Conservation (phyloP, 1,139 yeast genomes). For the Groenewaldozyma auringiensis region DNA sequence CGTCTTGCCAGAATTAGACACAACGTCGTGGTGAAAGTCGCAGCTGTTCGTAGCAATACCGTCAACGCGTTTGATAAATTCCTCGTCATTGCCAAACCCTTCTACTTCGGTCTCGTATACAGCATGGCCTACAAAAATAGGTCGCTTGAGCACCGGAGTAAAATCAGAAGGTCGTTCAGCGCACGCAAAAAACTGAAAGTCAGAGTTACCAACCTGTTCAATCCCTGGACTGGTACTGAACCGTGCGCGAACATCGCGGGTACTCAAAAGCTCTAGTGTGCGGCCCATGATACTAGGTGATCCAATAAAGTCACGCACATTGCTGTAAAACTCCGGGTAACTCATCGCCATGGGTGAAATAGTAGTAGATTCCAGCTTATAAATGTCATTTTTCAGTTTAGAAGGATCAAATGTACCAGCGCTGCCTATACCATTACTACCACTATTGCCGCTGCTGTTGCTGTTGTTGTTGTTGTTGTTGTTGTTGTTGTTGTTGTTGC, state of each 20-base stretch:
- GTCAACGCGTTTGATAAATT: not conserved
- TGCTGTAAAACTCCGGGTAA: not conserved
- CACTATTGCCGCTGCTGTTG: not conserved
- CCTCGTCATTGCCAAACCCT: not conserved
- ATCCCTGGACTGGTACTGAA: not conserved
- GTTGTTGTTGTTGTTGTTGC: too few relatives aligned
- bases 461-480: too few relatives aligned
- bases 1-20: too few relatives aligned
- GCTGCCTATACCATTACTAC: not conserved
- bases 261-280: not conserved
- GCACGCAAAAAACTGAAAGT: not conserved
- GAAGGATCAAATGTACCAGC: not conserved
- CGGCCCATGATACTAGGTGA: not conserved
- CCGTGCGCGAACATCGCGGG: not conserved
- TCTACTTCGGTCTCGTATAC: not conserved
- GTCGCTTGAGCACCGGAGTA: not conserved
- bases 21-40: not conserved
- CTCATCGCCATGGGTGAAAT: not conserved
- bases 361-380: not conserved
- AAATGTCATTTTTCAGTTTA: not conserved
- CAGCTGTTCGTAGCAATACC: not conserved
- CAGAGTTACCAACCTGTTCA: constrained; percentile 3
- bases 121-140: not conserved
- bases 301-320: not conserved
- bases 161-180: not conserved